Conservation (phyloP, 805 yeast genomes). For the Ogataea degrootiae region DNA sequence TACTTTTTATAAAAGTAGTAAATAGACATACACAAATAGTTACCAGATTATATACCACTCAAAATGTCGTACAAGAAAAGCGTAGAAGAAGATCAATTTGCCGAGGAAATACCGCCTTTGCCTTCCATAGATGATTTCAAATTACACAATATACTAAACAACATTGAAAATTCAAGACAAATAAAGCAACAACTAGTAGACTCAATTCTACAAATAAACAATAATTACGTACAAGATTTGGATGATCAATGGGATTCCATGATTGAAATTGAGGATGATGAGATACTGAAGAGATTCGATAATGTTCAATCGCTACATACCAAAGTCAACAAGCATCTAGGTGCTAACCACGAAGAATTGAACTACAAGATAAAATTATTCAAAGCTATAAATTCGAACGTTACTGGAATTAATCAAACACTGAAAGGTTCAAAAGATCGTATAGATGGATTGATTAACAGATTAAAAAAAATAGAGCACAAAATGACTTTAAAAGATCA, state of each 20-base stretch:
- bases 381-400: slow-evolving; percentile 7
- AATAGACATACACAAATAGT: no score
- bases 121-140: slow-evolving; percentile 27
- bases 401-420: slow-evolving; percentile 21
- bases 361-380: slow-evolving; percentile 1
- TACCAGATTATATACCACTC: no score
- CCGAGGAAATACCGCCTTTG: slow-evolving; percentile 8
- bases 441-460: slow-evolving; percentile 22
- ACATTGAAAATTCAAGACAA: slow-evolving; percentile 20
- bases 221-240: slow-evolving; percentile 25
- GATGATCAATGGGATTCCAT: slow-evolving; percentile 23
- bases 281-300: slow-evolving; percentile 17
- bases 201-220: slow-evolving; percentile 18
- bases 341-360: slow-evolving; percentile 4
- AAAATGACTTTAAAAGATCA: slow-evolving; percentile 33
- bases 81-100: no score
- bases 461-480: slow-evolving; percentile 31
- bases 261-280: slow-evolving; percentile 20
- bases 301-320: slow-evolving; percentile 4
- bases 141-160: slow-evolving; percentile 20
- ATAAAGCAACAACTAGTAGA: slow-evolving; percentile 18
- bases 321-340: slow-evolving; percentile 7
- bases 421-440: slow-evolving; percentile 12
- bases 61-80: no score
- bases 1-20: no score